Percentiles rank a stretch among this genome's conserved stretches.
Conservation (phyloP, 2,329 filamentous ascomycete genomes). For the Zymoseptoria pseudotritici region DNA sequence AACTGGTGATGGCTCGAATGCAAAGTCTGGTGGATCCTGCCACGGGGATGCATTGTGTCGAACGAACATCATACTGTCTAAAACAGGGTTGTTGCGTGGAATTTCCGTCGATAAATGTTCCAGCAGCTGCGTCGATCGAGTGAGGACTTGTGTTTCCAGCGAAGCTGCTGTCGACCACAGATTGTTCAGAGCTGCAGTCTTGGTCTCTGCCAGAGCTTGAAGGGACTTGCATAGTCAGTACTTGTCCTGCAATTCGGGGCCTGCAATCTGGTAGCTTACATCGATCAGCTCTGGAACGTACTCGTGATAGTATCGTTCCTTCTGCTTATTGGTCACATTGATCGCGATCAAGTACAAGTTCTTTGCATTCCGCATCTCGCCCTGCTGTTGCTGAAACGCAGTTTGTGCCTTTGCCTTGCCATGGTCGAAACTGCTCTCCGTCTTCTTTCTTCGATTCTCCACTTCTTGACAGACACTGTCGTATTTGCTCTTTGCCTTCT, state of each 20-base stretch:
- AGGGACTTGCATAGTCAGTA: conserved; percentile 45
- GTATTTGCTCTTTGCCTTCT: conserved; percentile 89
- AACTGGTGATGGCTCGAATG: conserved; percentile 88
- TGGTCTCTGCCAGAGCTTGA: conserved; percentile 87
- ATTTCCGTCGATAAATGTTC: conserved; percentile 73
- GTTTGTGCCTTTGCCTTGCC: conserved; percentile 81
- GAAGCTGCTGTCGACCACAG: conserved; percentile 76
- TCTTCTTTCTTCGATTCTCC: conserved; percentile 89
- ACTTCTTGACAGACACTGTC: conserved; percentile 90
- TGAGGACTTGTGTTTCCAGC: conserved; percentile 72
- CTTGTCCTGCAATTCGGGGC: background rate
- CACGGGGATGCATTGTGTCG: conserved; percentile 76
- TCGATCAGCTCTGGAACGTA: conserved; percentile 92
- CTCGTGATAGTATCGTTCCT: conserved; percentile 94
- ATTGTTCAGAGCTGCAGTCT: conserved; percentile 72
- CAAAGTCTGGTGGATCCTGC: conserved; percentile 76
- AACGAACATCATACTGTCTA: conserved; percentile 98
- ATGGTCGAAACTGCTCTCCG: conserved; percentile 81
- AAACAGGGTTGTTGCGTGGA: conserved; percentile 72
- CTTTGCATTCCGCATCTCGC: conserved; percentile 96
- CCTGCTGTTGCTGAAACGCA: conserved; percentile 83
- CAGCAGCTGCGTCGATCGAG: conserved; percentile 64
- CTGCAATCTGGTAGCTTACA: conserved; percentile 42
- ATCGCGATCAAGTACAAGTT: conserved; percentile 96
- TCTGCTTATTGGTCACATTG: conserved; percentile 95